Conservation (phyloP, 805 yeast species). For the Cyberlindnera sargentensis region DNA sequence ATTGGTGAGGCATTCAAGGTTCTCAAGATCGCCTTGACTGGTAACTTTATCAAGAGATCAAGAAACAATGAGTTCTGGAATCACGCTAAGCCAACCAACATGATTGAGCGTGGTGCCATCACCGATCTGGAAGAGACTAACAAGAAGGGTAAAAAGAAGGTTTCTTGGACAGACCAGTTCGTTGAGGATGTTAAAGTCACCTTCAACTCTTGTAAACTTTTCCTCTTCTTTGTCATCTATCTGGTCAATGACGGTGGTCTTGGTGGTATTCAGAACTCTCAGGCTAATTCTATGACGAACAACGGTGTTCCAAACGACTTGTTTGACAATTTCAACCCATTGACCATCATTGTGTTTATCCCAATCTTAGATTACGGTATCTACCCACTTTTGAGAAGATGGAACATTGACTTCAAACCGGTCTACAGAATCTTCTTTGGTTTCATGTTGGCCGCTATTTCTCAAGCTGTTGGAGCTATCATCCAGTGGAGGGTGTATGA, state of each 20-base stretch:
- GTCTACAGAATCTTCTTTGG: slow-evolving; percentile 67
- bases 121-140: slow-evolving; percentile 9
- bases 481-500: slow-evolving; percentile 64
- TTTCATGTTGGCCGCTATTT: slow-evolving; percentile 52
- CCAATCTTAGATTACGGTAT: slow-evolving; percentile 60
- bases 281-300: slow-evolving; percentile 65
- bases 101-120: slow-evolving; percentile 35
- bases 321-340: slow-evolving; percentile 68
- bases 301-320: slow-evolving; percentile 76
- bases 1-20: slow-evolving; percentile 38
- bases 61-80: slow-evolving; percentile 39
- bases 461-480: slow-evolving; percentile 23
- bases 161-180: slow-evolving; percentile 58
- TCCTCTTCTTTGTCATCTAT: slow-evolving; percentile 62
- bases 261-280: slow-evolving; percentile 33
- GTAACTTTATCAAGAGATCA: slow-evolving; percentile 37
- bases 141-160: slow-evolving; percentile 20
- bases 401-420: slow-evolving; percentile 53
- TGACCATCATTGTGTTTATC: slow-evolving; percentile 66
- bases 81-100: slow-evolving; percentile 50
- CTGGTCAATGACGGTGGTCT: slow-evolving; percentile 70
- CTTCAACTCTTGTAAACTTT: slow-evolving; percentile 65
- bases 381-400: slow-evolving; percentile 45
- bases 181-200: slow-evolving; percentile 70
- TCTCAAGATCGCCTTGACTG: slow-evolving; percentile 31